phyloP scores from a whole-genome alignment of 2,329 filamentous ascomycete genomes.

The Colletotrichum viniferum region DNA sequence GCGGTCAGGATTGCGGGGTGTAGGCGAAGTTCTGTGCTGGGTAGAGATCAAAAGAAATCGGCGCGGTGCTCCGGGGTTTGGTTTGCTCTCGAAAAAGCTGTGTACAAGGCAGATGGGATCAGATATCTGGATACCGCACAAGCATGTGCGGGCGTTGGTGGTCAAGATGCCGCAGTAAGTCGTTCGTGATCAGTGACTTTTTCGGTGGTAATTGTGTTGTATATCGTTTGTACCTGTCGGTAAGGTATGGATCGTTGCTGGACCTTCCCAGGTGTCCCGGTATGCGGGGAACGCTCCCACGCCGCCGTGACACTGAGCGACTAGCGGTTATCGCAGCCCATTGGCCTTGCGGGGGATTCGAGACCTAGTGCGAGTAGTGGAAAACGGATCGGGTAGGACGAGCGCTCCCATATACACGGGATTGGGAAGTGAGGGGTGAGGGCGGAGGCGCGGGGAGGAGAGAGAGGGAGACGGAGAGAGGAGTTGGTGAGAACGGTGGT shows the following conservation, averaged over 20 bases:
- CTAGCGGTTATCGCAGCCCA: conserved; percentile 63
- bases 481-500: neutral
- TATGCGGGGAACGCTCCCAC: conserved; percentile 64
- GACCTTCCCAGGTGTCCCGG: conserved; percentile 38
- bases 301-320: conserved; percentile 59
- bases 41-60: neutral
- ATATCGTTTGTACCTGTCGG: neutral
- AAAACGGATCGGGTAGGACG: neutral
- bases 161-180: neutral
- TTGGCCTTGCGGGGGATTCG: conserved; percentile 43
- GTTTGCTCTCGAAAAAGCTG: neutral
- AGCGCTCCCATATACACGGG: conserved; percentile 16
- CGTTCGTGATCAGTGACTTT: neutral
- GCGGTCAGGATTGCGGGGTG: neutral
- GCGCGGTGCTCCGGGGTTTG: neutral
- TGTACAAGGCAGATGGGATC: conserved; percentile 4
- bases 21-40: neutral
- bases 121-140: neutral
- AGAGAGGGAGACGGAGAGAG: neutral
- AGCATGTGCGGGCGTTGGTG: neutral
- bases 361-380: conserved; percentile 1
- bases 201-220: neutral
- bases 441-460: conserved; percentile 1
- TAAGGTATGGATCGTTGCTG: neutral
- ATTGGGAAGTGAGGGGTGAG: conserved; percentile 24